These are phyloP conservation scores for Annulohypoxylon truncatum DNA, from an alignment of 2,329 filamentous ascomycete genomes.

Conservation along the genomic window DNA sequence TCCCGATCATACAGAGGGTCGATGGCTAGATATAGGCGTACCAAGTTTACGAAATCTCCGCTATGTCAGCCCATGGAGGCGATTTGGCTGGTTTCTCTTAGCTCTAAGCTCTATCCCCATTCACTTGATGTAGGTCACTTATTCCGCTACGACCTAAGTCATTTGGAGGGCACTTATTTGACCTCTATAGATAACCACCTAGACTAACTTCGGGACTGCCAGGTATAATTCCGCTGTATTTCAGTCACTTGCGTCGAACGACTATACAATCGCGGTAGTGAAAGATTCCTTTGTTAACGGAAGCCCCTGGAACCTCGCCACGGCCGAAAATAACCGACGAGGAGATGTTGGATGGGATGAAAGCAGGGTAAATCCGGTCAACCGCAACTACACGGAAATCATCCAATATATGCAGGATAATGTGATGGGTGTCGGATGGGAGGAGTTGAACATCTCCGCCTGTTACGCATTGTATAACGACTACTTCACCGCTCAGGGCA, in stretches of 20 bases:
- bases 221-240: constrained; percentile 39
- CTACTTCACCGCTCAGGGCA: constrained; percentile 41
- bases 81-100: constrained; percentile 22
- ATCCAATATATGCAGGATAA: constrained; percentile 31
- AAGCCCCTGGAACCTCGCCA: constrained; percentile 20
- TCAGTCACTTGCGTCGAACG: constrained; percentile 36
- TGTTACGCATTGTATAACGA: constrained; percentile 42
- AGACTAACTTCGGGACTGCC: not conserved
- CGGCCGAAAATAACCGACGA: constrained; percentile 15
- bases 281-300: constrained; percentile 32
- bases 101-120: constrained; percentile 33
- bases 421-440: not conserved
- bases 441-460: constrained; percentile 26
- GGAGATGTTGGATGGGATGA: constrained; percentile 21
- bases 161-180: not conserved
- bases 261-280: constrained; percentile 37
- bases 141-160: not conserved
- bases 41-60: constrained; percentile 32
- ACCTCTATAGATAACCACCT: not conserved
- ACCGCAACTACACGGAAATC: constrained; percentile 30
- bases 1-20: constrained; percentile 8
- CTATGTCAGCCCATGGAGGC: constrained; percentile 25
- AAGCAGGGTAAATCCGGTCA: constrained; percentile 12
- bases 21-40: constrained; percentile 37
- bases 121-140: constrained; percentile 32